A percentile compares a stretch with the other conserved stretches of the same genome.
Conservation (phyloP, 1,139 yeast species). For the Candida tetrigidarum region DNA sequence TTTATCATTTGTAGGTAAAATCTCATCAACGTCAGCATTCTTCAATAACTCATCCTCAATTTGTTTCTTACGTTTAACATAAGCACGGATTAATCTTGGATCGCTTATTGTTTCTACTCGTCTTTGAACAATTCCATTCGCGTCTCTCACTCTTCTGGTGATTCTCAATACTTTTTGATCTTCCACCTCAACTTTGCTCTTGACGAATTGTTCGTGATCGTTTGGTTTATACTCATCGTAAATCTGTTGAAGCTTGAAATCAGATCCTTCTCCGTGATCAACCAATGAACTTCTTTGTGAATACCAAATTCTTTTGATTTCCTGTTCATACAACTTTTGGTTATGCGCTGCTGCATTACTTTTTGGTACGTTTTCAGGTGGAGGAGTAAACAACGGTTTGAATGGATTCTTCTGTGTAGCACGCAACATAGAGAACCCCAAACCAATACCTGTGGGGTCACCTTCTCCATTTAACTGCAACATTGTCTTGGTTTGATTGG, state of each 20-base stretch:
- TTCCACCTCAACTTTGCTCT: slow-evolving; percentile 22
- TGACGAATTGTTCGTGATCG: slow-evolving; percentile 37
- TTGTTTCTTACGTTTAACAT: slow-evolving; percentile 76
- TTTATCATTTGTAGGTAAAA: slow-evolving; percentile 82
- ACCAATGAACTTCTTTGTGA: slow-evolving; percentile 73
- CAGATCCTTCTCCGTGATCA: slow-evolving; percentile 32
- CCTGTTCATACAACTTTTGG: slow-evolving; percentile 92
- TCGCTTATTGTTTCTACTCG: slow-evolving; percentile 79
- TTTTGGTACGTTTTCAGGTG: slow-evolving; percentile 48
- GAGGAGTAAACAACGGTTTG: slow-evolving; percentile 60
- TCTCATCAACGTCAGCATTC: slow-evolving; percentile 64
- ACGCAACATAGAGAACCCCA: slow-evolving; percentile 86
- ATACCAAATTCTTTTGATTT: slow-evolving; percentile 89
- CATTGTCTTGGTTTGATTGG: slow-evolving; percentile 98
- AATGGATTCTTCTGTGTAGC: slow-evolving; percentile 97
- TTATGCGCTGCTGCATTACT: slow-evolving; percentile 69
- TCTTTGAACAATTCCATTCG: slow-evolving; percentile 86
- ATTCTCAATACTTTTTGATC: slow-evolving; percentile 56
- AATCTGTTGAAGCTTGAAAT: slow-evolving; percentile 31
- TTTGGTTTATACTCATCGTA: slow-evolving; percentile 46
- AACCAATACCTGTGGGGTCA: slow-evolving; percentile 92
- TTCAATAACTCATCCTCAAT: slow-evolving; percentile 69
- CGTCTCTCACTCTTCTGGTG: slow-evolving; percentile 80
- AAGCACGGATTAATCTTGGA: slow-evolving; percentile 86
- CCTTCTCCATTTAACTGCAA: slow-evolving; percentile 96